phyloP scores from a whole-genome alignment of 164 flowering plant species.

The Houttuynia cordata region DNA sequence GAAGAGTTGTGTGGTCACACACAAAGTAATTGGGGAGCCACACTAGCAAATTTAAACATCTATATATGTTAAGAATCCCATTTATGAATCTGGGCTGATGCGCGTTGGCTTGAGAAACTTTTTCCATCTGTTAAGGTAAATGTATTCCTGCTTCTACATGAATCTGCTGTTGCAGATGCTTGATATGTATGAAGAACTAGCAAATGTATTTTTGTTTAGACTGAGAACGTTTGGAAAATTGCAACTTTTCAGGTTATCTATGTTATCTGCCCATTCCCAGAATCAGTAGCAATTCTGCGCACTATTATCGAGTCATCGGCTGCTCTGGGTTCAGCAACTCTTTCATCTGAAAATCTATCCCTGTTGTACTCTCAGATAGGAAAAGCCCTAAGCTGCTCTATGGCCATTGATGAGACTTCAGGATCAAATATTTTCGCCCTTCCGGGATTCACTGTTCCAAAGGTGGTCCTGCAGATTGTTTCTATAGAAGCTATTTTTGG shows the following conservation, averaged over 20 bases:
- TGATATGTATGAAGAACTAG: background rate
- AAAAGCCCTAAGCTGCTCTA: slow-evolving; percentile 61
- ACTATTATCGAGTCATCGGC: slow-evolving; percentile 73
- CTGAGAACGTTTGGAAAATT: background rate
- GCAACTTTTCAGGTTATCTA: slow-evolving; percentile 60
- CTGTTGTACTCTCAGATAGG: slow-evolving; percentile 56
- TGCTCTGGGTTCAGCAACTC: slow-evolving; percentile 59
- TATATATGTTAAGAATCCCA: too few species aligned
- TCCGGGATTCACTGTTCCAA: slow-evolving; percentile 78
- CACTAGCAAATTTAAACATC: too few species aligned
- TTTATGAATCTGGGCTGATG: too few species aligned
- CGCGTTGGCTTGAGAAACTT: too few species aligned
- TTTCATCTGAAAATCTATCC: slow-evolving; percentile 59
- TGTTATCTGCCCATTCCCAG: slow-evolving; percentile 95
- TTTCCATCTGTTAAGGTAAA: too few species aligned
- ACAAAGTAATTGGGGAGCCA: too few species aligned
- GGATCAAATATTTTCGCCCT: slow-evolving; percentile 52
- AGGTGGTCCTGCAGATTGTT: slow-evolving; percentile 80
- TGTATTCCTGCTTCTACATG: too few species aligned
- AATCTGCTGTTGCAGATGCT: too few species aligned
- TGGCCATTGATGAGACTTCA: slow-evolving; percentile 76
- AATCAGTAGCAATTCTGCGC: slow-evolving; percentile 66
- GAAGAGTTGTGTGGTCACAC: too few species aligned
- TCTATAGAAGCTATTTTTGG: slow-evolving; percentile 79
- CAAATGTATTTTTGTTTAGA: background rate